Percentiles rank a stretch among this genome's conserved stretches.
Conservation (phyloP, 805 yeast species). For the Saccharomycopsis fodiens region DNA sequence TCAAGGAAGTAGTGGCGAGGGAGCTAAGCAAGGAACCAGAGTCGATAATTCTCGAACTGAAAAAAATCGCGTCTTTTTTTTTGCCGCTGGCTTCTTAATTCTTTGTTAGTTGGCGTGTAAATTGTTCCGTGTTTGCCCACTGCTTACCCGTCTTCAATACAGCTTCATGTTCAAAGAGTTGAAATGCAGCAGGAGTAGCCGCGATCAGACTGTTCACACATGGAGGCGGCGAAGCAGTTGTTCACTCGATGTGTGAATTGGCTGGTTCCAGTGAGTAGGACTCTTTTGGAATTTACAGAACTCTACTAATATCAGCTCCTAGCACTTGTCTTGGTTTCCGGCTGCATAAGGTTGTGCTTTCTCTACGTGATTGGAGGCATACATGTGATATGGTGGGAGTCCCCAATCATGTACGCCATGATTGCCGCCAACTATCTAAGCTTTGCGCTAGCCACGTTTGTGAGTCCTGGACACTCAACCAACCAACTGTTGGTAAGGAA, state of each 20-base stretch:
- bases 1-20: no score
- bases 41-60: no score
- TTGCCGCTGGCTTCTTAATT: no score
- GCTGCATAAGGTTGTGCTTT: slow-evolving; percentile 12
- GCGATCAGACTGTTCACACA: no score
- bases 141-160: no score
- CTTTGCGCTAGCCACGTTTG: slow-evolving; percentile 10
- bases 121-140: no score
- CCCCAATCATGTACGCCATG: slow-evolving; percentile 8
- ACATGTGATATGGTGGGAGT: slow-evolving; percentile 1
- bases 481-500: neutral
- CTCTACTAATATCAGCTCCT: slow-evolving; percentile 5
- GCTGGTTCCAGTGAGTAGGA: slow-evolving; percentile 14
- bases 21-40: no score
- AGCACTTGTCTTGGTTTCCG: slow-evolving; percentile 9
- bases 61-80: no score
- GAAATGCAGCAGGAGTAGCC: no score
- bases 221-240: neutral
- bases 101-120: no score
- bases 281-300: no score
- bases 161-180: no score
- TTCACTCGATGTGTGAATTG: slow-evolving; percentile 6
- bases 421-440: slow-evolving; percentile 3
- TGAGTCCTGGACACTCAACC: neutral
- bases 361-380: slow-evolving; percentile 6